A percentile compares a stretch with the other conserved stretches of the same genome.
These are phyloP conservation scores for Fraxinus greggii DNA, from an alignment of 305 asterid genomes.

Conservation along the genomic window DNA sequence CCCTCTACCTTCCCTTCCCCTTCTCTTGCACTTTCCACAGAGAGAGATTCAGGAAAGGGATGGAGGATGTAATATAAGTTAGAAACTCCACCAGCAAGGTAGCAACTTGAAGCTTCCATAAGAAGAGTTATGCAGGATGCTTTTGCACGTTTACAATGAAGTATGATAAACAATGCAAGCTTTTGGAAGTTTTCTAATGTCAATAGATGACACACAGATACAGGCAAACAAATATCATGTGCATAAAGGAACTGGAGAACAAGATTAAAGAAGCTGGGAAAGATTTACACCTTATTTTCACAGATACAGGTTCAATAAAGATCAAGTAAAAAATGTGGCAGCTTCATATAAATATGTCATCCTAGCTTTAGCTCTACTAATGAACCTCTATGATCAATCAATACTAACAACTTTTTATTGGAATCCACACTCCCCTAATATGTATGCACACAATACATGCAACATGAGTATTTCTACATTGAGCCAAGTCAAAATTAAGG, in stretches of 20 bases:
- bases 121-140: not conserved
- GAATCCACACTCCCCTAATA: not conserved
- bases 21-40: not conserved
- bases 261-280: not conserved
- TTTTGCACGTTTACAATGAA: not conserved
- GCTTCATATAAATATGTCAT: not conserved
- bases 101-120: not conserved
- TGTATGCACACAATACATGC: not conserved
- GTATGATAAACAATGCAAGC: not conserved
- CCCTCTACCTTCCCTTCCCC: not conserved
- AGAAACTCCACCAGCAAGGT: not conserved
- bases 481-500: slow-evolving; percentile 10
- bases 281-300: not conserved
- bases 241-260: not conserved
- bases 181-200: not conserved
- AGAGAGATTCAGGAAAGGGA: not conserved
- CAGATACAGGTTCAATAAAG: not conserved
- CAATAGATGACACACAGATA: not conserved
- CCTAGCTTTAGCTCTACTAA: not conserved
- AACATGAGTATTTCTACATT: not conserved
- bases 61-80: not conserved
- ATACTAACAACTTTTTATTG: slow-evolving; percentile 5
- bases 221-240: not conserved
- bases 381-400: not conserved
- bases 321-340: not conserved